A percentile compares a stretch with the other conserved stretches of the same genome.
These are phyloP conservation scores for Arctium lappa DNA, from an alignment of 129 eudicot species.

Conservation along the genomic window DNA sequence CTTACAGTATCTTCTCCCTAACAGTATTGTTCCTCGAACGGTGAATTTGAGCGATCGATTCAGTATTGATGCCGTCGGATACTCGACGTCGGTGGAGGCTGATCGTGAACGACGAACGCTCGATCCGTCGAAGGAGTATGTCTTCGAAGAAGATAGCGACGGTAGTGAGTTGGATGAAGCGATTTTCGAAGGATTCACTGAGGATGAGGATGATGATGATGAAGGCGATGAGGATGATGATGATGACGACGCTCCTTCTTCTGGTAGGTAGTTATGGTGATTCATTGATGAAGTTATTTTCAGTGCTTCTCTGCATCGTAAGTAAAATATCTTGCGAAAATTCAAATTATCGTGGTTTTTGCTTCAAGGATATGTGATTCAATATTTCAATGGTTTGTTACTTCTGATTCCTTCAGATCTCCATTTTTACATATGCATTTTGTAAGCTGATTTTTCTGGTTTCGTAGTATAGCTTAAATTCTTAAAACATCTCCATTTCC, in stretches of 20 bases:
- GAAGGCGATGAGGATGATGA: not conserved
- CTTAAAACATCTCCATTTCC: not conserved
- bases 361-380: not conserved
- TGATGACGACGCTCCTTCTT: not conserved
- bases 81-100: not conserved
- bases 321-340: not conserved
- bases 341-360: not conserved
- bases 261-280: not conserved
- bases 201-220: not conserved
- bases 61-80: not conserved
- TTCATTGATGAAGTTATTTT: not conserved
- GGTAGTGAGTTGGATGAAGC: not conserved
- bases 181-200: not conserved
- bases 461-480: not conserved
- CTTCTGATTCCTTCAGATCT: not conserved
- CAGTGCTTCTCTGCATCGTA: not conserved
- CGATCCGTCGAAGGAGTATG: not conserved
- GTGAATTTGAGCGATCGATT: not conserved
- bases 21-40: not conserved
- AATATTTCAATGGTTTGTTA: not conserved
- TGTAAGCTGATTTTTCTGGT: not conserved
- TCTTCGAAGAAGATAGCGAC: not conserved
- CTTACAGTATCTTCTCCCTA: conserved; percentile 15
- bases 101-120: not conserved
- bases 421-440: not conserved